Base-by-base conservation (phyloP, 2,329 filamentous ascomycete genomes). In the Exutisphaerella laricina region DNA sequence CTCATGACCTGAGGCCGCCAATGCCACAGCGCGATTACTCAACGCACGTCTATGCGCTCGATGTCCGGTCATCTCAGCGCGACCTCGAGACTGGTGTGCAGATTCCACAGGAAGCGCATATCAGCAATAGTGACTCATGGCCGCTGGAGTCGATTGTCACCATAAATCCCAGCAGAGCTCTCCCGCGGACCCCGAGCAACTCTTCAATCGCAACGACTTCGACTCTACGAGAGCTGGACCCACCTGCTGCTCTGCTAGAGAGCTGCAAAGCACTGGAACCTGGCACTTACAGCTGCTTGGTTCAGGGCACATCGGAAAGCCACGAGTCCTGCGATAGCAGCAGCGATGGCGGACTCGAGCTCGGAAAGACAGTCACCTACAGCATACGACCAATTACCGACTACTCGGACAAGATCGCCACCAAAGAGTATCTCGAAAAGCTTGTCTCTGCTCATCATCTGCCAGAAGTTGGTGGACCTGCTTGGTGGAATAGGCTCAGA, bases 401-500 rank as follows among this genome's bases (percentile, higher is more conserved):
- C 6, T 23, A n/a, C 20, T 35, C 33, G 18, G 41, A 48, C 18
- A 45, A 49, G 21, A 43, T 58, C 39, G 53, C 58, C 13, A 53
- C 50, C 22, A 43, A 53, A 30, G 52, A 48, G 16, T 34, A 53
- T n/a, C 48, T 63, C 7, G 34, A 56, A 5, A 34, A 28, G 4
- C 34, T 59, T 10, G 40, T 48, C 21, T 39, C 39, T 4, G 32
- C 41, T 13, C 38, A 54, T 29, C 56, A 58, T 1, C 31, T 62
- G 21, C 57, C 57, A 14, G 29, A 26, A 16, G 43, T 50, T 10
- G 37, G 44, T 25, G 52, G 44, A 5, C 31, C 29, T 29, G 38
- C 41, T 33, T 37, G 45, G 26, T 57, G 51, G 50, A 51, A 51
- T 37, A 53, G 53, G 33, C 30, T 56, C 1, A 52, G 56, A 25